Evolutionary conservation across 2,329 filamentous ascomycete genomes (phyloP), one percentile per base, ranked within the genome.

Genomic region (Biscogniauxia mediterranea): DNA sequence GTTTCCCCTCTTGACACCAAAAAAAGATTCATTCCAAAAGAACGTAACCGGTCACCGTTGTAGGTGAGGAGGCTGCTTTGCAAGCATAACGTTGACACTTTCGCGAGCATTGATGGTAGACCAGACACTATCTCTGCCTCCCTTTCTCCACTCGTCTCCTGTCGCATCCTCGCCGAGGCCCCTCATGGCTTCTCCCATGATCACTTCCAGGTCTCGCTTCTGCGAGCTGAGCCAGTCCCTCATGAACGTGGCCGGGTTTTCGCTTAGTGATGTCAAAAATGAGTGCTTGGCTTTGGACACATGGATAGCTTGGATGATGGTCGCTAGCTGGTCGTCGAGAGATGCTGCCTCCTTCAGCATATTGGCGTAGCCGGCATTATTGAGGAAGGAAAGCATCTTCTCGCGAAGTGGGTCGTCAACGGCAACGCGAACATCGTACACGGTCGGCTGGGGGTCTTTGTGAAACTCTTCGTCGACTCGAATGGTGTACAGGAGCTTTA

Each of bases 211-310:
- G 74, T 98, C 94, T 55, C 93, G 84, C 78, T 93, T 93, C 79
- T 99, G 95, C 17, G 90, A 94, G 70, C 89, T 92, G 57, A 96
- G 82, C 95, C 95, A 99, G 71, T 91, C 87, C 66, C 86, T 88
- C 62, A 97, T 83, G 70, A 98, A 98, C 13, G 84, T 86, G 17
- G 91, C 89, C 0, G 95, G 95, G 68, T 97, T 93, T 65, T 89
- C 86, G 61, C 88, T 86, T 65, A 98, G 81, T 5, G 87, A 86
- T 6, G 85, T 87, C 76, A 95, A 89, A 80, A 99, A 99, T 17
- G 89, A 86, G 74, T 97, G 92, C 74, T 96, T 96, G 23, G 92
- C 91, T 74, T 96, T 96, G 25, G 91, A 92, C 67, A 93, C 88
- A 26, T 88, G 84, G 52, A 97, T 85, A 1, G 91, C 92, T 74